Conservation (phyloP, 1,284 basidiomycete species). For the Cronartium quercuum region DNA sequence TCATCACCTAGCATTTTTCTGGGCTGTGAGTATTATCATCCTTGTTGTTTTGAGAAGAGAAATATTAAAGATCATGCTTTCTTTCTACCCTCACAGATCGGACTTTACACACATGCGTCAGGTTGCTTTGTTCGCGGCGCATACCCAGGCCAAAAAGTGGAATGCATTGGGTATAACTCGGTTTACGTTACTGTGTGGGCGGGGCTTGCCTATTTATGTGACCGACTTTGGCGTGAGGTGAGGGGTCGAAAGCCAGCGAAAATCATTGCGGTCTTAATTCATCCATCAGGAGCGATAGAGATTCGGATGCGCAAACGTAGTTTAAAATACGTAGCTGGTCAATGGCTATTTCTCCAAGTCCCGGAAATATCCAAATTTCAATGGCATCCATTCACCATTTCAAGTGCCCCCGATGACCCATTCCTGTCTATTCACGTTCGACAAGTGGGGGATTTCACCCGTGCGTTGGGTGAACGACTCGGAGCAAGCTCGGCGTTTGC, state of each 20-base stretch:
- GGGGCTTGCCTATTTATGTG: conserved; percentile 73
- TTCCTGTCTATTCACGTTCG: conserved; percentile 81
- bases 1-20: conserved; percentile 82
- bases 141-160: conserved; percentile 58
- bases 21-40: conserved; percentile 60
- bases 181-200: conserved; percentile 84
- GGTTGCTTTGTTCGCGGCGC: conserved; percentile 84
- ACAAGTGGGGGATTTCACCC: conserved; percentile 82
- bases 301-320: conserved; percentile 77
- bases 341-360: conserved; percentile 82
- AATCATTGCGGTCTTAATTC: conserved; percentile 59
- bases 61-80: conserved; percentile 23
- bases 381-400: conserved; percentile 83
- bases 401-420: conserved; percentile 81
- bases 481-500: conserved; percentile 65
- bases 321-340: conserved; percentile 79
- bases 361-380: conserved; percentile 72
- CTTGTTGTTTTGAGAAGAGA: neutral
- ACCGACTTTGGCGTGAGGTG: conserved; percentile 71
- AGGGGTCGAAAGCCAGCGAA: conserved; percentile 66
- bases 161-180: conserved; percentile 76
- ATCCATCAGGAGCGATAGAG: conserved; percentile 70
- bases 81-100: conserved; percentile 46
- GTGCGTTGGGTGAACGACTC: conserved; percentile 68
- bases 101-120: conserved; percentile 75